phyloP scores from a whole-genome alignment of 2,329 filamentous ascomycete species.

The Phialophora tarda region DNA sequence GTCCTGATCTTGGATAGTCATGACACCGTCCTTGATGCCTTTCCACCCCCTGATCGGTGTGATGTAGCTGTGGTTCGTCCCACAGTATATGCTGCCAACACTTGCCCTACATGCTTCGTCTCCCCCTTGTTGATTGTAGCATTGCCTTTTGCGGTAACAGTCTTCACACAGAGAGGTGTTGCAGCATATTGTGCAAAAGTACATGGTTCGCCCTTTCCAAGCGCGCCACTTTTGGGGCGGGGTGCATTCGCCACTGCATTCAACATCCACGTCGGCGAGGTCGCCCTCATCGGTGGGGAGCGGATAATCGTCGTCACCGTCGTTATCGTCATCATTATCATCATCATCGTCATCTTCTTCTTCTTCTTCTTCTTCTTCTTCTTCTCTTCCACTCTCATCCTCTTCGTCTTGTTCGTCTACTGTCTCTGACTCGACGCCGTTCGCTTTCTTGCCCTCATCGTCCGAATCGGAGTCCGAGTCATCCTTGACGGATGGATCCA shows the following conservation, averaged over 20 bases:
- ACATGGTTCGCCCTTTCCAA: conserved; percentile 12
- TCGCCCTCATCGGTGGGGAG: conserved; percentile 14
- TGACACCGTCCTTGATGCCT: conserved; percentile 15
- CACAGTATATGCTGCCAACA: conserved; percentile 5
- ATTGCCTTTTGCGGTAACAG: conserved; percentile 4
- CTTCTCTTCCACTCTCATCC: not conserved
- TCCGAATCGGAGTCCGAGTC: not conserved
- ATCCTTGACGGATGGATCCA: conserved; percentile 5
- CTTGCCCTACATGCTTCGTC: not conserved
- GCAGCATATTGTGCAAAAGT: conserved; percentile 9
- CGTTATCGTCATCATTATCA: not conserved
- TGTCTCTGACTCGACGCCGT: not conserved
- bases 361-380: not conserved
- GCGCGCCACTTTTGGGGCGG: conserved; percentile 3
- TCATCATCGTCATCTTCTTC: not conserved
- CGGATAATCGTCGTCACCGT: not conserved
- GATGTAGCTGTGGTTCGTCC: conserved; percentile 13
- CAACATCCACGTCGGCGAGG: not conserved
- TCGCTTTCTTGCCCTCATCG: not conserved
- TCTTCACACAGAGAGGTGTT: conserved; percentile 8
- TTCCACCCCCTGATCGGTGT: conserved; percentile 9
- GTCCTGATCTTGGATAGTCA: conserved; percentile 4
- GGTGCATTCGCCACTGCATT: conserved; percentile 12
- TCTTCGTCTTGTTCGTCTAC: not conserved
- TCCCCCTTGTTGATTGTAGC: not conserved